A percentile compares a stretch with the other conserved stretches of the same genome.
phyloP scores from a whole-genome alignment of 2,329 filamentous ascomycete species.

The Aspergillus sp. region DNA sequence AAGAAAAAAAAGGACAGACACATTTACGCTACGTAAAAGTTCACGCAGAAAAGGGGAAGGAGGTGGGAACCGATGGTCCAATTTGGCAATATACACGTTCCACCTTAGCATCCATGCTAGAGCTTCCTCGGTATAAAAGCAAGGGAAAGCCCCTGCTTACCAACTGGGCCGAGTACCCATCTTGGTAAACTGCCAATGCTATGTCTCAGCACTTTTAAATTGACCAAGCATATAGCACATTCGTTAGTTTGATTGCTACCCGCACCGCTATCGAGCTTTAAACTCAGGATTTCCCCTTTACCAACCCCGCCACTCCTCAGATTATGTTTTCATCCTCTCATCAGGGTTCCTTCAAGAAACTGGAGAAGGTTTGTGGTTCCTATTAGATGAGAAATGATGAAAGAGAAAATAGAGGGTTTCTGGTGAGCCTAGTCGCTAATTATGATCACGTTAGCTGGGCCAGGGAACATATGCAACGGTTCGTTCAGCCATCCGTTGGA shows the following conservation, averaged over 20 bases:
- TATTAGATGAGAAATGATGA: not conserved
- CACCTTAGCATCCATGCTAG: not conserved
- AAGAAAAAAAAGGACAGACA: not conserved
- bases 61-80: not conserved
- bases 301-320: not conserved
- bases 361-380: not conserved
- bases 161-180: not conserved
- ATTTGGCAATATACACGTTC: not conserved
- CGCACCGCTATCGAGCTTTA: not conserved
- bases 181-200: not conserved
- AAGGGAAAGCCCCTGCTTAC: not conserved
- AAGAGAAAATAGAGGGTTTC: not conserved
- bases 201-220: too few species aligned
- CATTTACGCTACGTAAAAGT: not conserved
- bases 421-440: not conserved
- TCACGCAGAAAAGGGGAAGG: not conserved
- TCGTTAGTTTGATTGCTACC: not conserved
- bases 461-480: constrained; percentile 5
- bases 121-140: not conserved
- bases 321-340: not conserved
- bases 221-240: not conserved
- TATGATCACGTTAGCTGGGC: not conserved
- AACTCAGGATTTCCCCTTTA: too few species aligned
- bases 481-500: not conserved
- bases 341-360: not conserved